Evolutionary conservation across 257 asterid genomes (phyloP), one percentile per base, ranked within the genome.

Genomic region (Primulina tabacum): DNA sequence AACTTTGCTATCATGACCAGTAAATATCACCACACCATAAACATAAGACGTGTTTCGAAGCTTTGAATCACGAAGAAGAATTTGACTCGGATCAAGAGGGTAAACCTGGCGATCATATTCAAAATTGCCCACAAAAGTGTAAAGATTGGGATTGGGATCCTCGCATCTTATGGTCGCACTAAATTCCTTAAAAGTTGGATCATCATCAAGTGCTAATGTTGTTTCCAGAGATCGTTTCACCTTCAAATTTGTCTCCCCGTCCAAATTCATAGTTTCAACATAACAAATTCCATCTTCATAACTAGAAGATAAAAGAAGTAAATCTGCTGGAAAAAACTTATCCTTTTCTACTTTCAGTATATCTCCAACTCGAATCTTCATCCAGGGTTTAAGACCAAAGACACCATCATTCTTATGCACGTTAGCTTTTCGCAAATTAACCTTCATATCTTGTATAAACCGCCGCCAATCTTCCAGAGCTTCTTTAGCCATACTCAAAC

Each of bases 401-500:
- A 70, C 70, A 67, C 98, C 98, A 32, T 76, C 90, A 56, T 73
- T 76, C 80, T 77, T 89, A 77, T 86, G 97, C 34, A 90, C 81
- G 3, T 67, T 59, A 65, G 85, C 81, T 86, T 93, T 93, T 58
- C 96, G 77, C 69, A 83, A 79, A 80, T 93, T 93, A 72, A 93
- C 96, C 87, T 86, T 89, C 98, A 93, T 87, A 64, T 90, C 98
- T 81, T 93, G 96, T 62, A 90, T 77, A 66, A 93, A 93, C 76
- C 97, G 73, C 20, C 90, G 85, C 90, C 96, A 90, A 75, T 93
- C 98, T 84, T 93, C 98, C 73, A 89, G 67, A 56, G 95, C 98
- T 77, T 93, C 97, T 75, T 93, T 93, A n/a, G 94, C 95, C 98
- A 93, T 93, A 70, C 98, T 93, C 90, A 90, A 71, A 4, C 98